phyloP scores from a whole-genome alignment of 352 stramenopile species.

The Pythium phragmitis region DNA sequence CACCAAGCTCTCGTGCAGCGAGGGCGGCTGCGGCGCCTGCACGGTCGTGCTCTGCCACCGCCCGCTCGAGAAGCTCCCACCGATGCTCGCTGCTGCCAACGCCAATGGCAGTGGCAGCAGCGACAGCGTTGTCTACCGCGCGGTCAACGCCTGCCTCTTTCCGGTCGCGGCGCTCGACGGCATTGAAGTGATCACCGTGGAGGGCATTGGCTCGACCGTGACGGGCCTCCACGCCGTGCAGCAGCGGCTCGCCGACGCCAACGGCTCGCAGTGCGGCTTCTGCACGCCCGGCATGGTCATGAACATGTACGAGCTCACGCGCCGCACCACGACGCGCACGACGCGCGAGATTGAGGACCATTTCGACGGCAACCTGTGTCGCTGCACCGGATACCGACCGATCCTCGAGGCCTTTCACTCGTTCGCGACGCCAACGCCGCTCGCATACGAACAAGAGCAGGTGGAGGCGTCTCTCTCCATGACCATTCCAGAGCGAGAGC shows the following conservation, averaged over 20 bases:
- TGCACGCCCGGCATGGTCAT: constrained; percentile 58
- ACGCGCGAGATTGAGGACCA: constrained; percentile 64
- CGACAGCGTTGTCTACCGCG: constrained; percentile 25
- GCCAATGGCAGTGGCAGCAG: not conserved
- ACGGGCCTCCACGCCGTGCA: constrained; percentile 55
- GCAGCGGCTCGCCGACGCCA: constrained; percentile 60
- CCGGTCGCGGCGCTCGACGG: constrained; percentile 74
- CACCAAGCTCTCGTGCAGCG: constrained; percentile 60
- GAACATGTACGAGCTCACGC: constrained; percentile 38
- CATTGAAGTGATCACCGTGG: constrained; percentile 81
- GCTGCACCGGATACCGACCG: constrained; percentile 82
- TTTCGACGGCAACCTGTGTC: constrained; percentile 90
- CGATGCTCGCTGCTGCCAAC: not conserved
- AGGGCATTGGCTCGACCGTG: constrained; percentile 59
- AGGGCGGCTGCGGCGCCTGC: constrained; percentile 38
- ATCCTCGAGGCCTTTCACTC: constrained; percentile 43
- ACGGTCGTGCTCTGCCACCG: constrained; percentile 35
- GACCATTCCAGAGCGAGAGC: not conserved
- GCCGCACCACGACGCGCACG: constrained; percentile 29
- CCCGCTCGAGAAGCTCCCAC: constrained; percentile 16
- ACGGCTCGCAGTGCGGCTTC: constrained; percentile 87
- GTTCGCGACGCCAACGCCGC: constrained; percentile 21
- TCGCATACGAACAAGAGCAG: constrained; percentile 10
- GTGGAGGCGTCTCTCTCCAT: not conserved
- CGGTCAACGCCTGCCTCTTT: constrained; percentile 87